A percentile compares a stretch with the other conserved stretches of the same genome.
These are phyloP conservation scores for Pythium sp. DNA, from an alignment of 352 stramenopile species.

Conservation along the genomic window DNA sequence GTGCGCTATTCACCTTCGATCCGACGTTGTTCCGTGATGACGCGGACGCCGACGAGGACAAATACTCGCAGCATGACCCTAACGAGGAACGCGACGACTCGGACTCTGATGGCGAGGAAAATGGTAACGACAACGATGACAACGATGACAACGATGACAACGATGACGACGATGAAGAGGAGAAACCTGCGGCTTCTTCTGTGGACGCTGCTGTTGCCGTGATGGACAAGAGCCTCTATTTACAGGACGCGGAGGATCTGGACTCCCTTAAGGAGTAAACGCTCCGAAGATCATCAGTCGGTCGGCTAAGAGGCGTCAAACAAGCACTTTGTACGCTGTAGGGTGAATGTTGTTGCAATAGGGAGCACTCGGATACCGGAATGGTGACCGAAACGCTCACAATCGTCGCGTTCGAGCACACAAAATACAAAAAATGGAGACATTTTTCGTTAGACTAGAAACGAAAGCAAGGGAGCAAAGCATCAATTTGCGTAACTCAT, in stretches of 20 bases:
- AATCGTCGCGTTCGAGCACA: conserved; percentile 10
- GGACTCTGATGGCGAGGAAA: conserved; percentile 29
- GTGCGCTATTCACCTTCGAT: conserved; percentile 89
- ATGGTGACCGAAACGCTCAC: neutral
- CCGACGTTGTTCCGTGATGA: conserved; percentile 90
- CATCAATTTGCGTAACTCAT: neutral
- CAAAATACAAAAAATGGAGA: conserved; percentile 12
- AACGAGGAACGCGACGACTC: conserved; percentile 34
- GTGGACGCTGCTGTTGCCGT: conserved; percentile 58
- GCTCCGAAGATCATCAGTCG: neutral
- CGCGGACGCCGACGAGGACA: conserved; percentile 83
- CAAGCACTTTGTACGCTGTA: conserved; percentile 22
- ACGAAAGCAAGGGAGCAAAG: conserved; percentile 12
- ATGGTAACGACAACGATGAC: conserved; percentile 71
- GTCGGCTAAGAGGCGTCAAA: conserved; percentile 15
- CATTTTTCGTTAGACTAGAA: conserved; percentile 19
- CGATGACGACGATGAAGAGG: conserved; percentile 41
- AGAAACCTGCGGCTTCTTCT: conserved; percentile 35
- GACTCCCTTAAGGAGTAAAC: conserved; percentile 76
- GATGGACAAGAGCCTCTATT: conserved; percentile 84
- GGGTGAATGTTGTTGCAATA: conserved; percentile 24
- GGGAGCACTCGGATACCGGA: neutral
- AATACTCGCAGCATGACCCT: conserved; percentile 70
- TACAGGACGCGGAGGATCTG: conserved; percentile 74
- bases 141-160: conserved; percentile 17